Conservation (phyloP, 1,284 basidiomycete species). For the Psilocybe mexicana region DNA sequence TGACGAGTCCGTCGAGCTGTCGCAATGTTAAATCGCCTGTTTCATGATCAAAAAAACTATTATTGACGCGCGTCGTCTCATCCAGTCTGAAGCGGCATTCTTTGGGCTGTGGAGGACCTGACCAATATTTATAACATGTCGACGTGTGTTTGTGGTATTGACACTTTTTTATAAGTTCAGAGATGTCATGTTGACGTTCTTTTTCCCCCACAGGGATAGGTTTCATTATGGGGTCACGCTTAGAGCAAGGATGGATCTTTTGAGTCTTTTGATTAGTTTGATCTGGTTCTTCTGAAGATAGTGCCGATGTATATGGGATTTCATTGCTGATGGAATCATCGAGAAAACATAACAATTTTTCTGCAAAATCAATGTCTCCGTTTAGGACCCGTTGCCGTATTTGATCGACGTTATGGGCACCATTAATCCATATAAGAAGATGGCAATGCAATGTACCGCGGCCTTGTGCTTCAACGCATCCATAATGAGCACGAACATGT, state of each 20-base stretch:
- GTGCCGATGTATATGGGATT: slow-evolving; percentile 17
- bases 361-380: slow-evolving; percentile 23
- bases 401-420: slow-evolving; percentile 35
- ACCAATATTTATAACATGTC: slow-evolving; percentile 41
- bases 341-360: slow-evolving; percentile 26
- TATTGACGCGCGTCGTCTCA: slow-evolving; percentile 2
- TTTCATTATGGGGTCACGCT: too few relatives aligned
- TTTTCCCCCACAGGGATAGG: too few relatives aligned
- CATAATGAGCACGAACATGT: not conserved
- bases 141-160: slow-evolving; percentile 32
- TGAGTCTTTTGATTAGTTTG: too few relatives aligned
- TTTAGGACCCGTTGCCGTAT: slow-evolving; percentile 25
- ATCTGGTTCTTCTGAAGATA: not conserved
- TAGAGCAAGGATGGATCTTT: too few relatives aligned
- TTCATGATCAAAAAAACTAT: slow-evolving; percentile 29
- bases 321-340: slow-evolving; percentile 31
- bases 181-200: too few relatives aligned
- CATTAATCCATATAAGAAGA: slow-evolving; percentile 45
- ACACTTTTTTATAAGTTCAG: slow-evolving; percentile 19
- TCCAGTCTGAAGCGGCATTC: slow-evolving; percentile 35
- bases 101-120: slow-evolving; percentile 20
- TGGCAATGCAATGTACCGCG: slow-evolving; percentile 1
- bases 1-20: slow-evolving; percentile 35
- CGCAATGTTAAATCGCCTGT: slow-evolving; percentile 32
- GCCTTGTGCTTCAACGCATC: not conserved